Conservation (phyloP, 2,329 filamentous ascomycete genomes). For the Trichophyton simii region DNA sequence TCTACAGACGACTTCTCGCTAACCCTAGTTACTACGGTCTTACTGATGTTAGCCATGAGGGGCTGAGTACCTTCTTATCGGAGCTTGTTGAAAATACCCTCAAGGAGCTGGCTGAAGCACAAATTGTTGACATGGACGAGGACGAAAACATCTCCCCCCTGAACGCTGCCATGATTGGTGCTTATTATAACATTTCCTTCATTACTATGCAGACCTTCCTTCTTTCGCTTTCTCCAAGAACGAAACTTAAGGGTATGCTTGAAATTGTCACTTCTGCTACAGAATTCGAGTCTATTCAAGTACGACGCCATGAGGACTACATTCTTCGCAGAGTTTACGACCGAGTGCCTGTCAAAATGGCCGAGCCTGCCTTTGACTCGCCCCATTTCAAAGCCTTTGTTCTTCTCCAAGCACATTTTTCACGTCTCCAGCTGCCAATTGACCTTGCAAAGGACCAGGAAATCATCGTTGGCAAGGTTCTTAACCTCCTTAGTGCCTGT, state of each 20-base stretch:
- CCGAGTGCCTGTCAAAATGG: conserved; percentile 88
- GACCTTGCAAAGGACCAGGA: conserved; percentile 96
- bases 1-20: conserved; percentile 84
- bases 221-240: conserved; percentile 72
- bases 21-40: conserved; percentile 96
- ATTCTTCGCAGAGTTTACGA: conserved; percentile 88
- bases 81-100: conserved; percentile 88
- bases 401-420: conserved; percentile 94
- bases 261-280: conserved; percentile 95
- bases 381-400: conserved; percentile 97
- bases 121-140: conserved; percentile 91
- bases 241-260: conserved; percentile 90
- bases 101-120: conserved; percentile 79
- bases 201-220: conserved; percentile 99
- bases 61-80: conserved; percentile 84
- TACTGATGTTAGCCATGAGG: conserved; percentile 77
- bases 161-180: conserved; percentile 94
- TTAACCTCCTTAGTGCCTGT: conserved; percentile 78
- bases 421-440: conserved; percentile 87
- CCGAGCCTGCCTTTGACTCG: conserved; percentile 73
- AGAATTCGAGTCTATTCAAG: conserved; percentile 91
- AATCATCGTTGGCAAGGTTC: conserved; percentile 66
- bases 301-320: conserved; percentile 79
- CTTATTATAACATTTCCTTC: conserved; percentile 99
- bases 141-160: conserved; percentile 80